Evolutionary conservation across 1,284 basidiomycete species (phyloP), one percentile per base, ranked within the genome.

Genomic region (Leucoagaricus sp.): DNA sequence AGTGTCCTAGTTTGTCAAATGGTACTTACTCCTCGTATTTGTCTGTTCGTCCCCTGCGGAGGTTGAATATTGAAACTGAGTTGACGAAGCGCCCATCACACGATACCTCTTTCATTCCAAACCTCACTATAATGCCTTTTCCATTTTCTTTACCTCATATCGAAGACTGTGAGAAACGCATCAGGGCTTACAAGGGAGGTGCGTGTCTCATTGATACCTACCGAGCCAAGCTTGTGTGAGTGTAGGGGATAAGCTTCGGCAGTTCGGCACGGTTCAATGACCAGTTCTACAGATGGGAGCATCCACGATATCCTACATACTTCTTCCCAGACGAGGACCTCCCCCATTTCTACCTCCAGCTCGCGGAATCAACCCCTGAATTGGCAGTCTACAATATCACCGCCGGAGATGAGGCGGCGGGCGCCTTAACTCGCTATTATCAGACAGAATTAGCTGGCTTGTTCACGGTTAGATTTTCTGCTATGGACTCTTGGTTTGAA

Each of bases 401-500:
- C 5, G 76, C 81, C 2, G 79, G 73, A 0, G 66, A 19, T 25
- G 48, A 79, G 76, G 10, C 66, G 71, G 15, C 67, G 60, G 15
- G 79, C 13, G 44, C 79, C 0, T 74, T 80, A n/a, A 78, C 69
- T 8, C 64, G 73, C 42, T 80, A 76, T 65, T 60, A 65, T 36
- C 71, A 68, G 19, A 77, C 79, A 8, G 71, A 75, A 19, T 67
- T 85, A 12, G 67, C 69, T 12, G 80, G 79, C 1, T 70, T 86
- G 25, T 68, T 81, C 29, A 80, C 77, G 55, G 65, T 88, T 58
- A 65, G 68, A 13, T 85, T 85, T 56, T 67, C 67, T 17, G 75
- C 76, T 13, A 77, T 80, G 66, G 84, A 86, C 60, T 77, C 79
- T 1, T 87, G 85, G 85, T 84, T 87, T 54, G 85, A 87, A 69